Evolutionary conservation across 352 stramenopile species (phyloP), one percentile per base, ranked within the genome.

Genomic region (Pythium myriotylum): DNA sequence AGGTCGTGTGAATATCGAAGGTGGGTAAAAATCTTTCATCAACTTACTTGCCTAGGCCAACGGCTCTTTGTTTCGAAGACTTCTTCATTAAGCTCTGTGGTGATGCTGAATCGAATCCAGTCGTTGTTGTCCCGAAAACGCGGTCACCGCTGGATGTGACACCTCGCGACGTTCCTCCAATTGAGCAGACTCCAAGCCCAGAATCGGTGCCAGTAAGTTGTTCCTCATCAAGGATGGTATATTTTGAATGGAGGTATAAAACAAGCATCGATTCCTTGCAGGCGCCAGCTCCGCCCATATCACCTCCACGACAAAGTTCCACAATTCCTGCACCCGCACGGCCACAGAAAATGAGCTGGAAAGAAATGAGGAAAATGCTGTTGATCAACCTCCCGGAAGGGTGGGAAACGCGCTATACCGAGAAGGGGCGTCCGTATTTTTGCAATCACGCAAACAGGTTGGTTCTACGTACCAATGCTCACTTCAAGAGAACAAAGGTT

Each of bases 381-480:
- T 55, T 82, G 4, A 35, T 91, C 19, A 90, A 90, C 29, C 65
- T 93, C 2, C 86, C 86, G 0, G 73, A 89, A 23, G 84, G 86
- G 9, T 95, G 86, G 86, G 86, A 95, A 54, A 85, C 75, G 41
- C 81, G 86, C 5, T 91, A 88, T 65, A 95, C 82, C 16, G 79
- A 89, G 39, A 92, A 91, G 23, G 84, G 86, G 3, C 77, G 77
- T 43, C 86, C 86, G 1, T 95, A 95, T 64, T 93, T 93, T 56
- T 92, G 84, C 67, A 88, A 91, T 52, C 84, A 94, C 41, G 72
- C 62, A 13, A 81, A 88, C 45, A 54, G 83, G 84, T 92, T 64
- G 51, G 70, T 62, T 37, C 8, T 24, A 20, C 33, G 12, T 27
- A 6, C 9, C 35, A 35, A 19, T 7, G 24, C 24, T 8, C n/a